Conservation (phyloP, 768 basidiomycete genomes). For the Cyclocybe aegerita region DNA sequence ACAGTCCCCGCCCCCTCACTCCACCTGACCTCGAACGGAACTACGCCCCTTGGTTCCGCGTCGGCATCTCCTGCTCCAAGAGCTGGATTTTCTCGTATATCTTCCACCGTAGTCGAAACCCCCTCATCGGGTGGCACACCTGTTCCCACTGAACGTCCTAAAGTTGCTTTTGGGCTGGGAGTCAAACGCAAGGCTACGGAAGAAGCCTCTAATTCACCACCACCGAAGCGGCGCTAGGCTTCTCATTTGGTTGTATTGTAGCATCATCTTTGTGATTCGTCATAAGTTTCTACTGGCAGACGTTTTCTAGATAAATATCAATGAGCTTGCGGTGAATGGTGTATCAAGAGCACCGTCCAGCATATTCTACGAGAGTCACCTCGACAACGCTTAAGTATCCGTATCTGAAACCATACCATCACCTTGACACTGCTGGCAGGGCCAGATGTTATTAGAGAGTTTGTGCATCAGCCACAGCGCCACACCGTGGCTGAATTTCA, state of each 20-base stretch:
- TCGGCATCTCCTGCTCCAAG: slow-evolving; percentile 65
- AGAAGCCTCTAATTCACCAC: slow-evolving; percentile 65
- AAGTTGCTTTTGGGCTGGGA: slow-evolving; percentile 76
- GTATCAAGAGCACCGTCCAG: too few relatives aligned
- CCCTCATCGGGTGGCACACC: slow-evolving; percentile 56
- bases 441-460: too few relatives aligned
- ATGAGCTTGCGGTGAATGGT: too few relatives aligned
- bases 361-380: too few relatives aligned
- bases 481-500: too few relatives aligned
- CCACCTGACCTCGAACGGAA: slow-evolving; percentile 40
- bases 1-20: slow-evolving; percentile 62
- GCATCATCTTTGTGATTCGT: too few relatives aligned
- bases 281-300: too few relatives aligned
- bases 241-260: neutral
- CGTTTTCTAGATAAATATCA: too few relatives aligned
- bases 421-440: too few relatives aligned
- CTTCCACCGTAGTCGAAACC: slow-evolving; percentile 51
- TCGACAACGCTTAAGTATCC: too few relatives aligned
- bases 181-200: slow-evolving; percentile 79
- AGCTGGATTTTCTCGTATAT: slow-evolving; percentile 78
- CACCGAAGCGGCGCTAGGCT: slow-evolving; percentile 53
- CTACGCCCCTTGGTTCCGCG: slow-evolving; percentile 44
- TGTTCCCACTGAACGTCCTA: slow-evolving; percentile 63
- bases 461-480: too few relatives aligned
- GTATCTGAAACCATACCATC: too few relatives aligned